Percentiles rank a stretch among this genome's conserved stretches.
Conservation (phyloP, 2,329 filamentous ascomycete species). For the Fusarium nurragi region DNA sequence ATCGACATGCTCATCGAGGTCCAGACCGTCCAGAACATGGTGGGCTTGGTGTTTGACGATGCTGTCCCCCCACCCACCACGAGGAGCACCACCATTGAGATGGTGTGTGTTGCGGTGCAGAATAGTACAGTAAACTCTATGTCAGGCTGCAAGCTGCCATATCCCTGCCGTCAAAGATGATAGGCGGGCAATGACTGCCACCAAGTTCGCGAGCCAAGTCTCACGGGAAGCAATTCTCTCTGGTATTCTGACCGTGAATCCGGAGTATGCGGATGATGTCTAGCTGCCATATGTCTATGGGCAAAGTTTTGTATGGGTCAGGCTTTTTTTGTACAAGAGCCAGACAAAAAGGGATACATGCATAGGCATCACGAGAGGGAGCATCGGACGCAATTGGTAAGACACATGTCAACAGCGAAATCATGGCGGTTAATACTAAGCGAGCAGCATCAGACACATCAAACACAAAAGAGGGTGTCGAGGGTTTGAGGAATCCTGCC, state of each 20-base stretch:
- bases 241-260: not conserved
- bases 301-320: not conserved
- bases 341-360: not conserved
- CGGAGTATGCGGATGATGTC: not conserved
- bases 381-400: not conserved
- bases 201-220: conserved; percentile 38
- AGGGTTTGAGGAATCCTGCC: conserved; percentile 10
- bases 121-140: conserved; percentile 9
- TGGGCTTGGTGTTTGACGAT: conserved; percentile 26
- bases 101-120: conserved; percentile 14
- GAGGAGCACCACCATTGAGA: conserved; percentile 27
- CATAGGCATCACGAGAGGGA: not conserved
- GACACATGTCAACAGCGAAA: conserved; percentile 14
- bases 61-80: conserved; percentile 28
- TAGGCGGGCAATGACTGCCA: conserved; percentile 31
- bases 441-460: conserved; percentile 9
- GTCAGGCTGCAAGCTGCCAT: conserved; percentile 23
- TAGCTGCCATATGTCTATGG: not conserved
- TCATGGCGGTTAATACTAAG: not conserved
- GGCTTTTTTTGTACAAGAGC: not conserved
- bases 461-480: conserved; percentile 22
- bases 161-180: conserved; percentile 22
- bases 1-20: conserved; percentile 40
- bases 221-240: not conserved
- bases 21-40: conserved; percentile 38